Evolutionary conservation across 805 yeast species (phyloP).

Genomic region (Metschnikowia sp.): DNA sequence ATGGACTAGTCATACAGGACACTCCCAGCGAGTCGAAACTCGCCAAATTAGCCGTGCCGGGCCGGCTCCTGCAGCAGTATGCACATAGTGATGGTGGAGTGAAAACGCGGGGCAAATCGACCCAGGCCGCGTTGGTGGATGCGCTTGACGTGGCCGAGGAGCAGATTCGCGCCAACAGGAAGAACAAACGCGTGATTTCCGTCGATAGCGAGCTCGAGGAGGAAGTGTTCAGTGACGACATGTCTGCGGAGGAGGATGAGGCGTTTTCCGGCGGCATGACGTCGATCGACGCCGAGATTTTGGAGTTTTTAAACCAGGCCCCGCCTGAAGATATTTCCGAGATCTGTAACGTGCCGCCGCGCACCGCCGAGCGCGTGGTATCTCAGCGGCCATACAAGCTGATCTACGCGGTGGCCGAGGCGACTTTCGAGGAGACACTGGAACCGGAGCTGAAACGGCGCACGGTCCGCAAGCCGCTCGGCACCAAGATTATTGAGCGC

Average conservation of each 20-base stretch:
- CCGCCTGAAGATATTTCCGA: slow-evolving; percentile 74
- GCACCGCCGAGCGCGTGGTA: slow-evolving; percentile 62
- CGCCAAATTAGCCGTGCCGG: not conserved
- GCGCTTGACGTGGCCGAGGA: slow-evolving; percentile 41
- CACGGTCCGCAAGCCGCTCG: slow-evolving; percentile 48
- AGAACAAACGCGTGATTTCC: slow-evolving; percentile 9
- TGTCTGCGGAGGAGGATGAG: slow-evolving; percentile 42
- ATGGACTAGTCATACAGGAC: not conserved
- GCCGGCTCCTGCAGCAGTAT: not conserved
- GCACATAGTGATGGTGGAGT: slow-evolving; percentile 9
- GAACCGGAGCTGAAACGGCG: slow-evolving; percentile 33
- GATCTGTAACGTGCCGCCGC: slow-evolving; percentile 67
- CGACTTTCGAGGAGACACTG: slow-evolving; percentile 42
- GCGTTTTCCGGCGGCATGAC: slow-evolving; percentile 35
- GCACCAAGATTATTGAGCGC: slow-evolving; percentile 70
- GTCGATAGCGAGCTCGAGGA: slow-evolving; percentile 36
- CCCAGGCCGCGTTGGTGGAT: slow-evolving; percentile 21
- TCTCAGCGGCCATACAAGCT: slow-evolving; percentile 64
- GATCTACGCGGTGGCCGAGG: slow-evolving; percentile 56
- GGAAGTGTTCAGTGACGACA: slow-evolving; percentile 46
- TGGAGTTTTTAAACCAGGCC: slow-evolving; percentile 78
- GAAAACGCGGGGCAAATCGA: slow-evolving; percentile 2
- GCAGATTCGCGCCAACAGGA: slow-evolving; percentile 33
- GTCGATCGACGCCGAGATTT: slow-evolving; percentile 59
- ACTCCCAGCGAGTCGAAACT: not conserved